phyloP scores from a whole-genome alignment of 805 yeast species.

The Candida sithepensis region DNA sequence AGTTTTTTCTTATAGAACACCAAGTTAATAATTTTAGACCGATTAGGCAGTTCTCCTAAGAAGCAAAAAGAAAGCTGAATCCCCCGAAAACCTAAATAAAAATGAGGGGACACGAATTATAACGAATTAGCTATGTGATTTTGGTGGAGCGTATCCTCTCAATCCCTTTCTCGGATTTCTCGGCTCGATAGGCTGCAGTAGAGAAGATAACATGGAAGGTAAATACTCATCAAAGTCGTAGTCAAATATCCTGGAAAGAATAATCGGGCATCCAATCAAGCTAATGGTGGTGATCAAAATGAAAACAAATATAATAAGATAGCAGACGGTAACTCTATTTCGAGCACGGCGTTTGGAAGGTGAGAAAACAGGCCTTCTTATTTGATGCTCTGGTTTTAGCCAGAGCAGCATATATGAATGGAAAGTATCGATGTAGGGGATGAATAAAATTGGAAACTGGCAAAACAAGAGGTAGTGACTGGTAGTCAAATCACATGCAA shows the following conservation, averaged over 20 bases:
- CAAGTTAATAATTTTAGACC: no score
- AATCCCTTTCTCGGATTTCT: conserved; percentile 35
- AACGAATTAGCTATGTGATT: conserved; percentile 11
- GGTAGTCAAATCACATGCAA: conserved; percentile 59
- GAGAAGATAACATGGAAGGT: conserved; percentile 35
- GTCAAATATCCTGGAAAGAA: conserved; percentile 32
- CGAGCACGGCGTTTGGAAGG: conserved; percentile 37
- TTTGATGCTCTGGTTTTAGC: conserved; percentile 47
- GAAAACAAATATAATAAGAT: conserved; percentile 34
- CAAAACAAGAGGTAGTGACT: conserved; percentile 55
- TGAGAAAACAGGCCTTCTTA: conserved; percentile 44
- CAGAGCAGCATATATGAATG: conserved; percentile 67
- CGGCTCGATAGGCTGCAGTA: conserved; percentile 43
- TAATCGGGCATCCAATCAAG: conserved; percentile 38
- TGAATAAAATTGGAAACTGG: conserved; percentile 57
- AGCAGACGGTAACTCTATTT: conserved; percentile 33
- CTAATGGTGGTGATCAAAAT: conserved; percentile 28
- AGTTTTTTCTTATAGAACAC: not conserved
- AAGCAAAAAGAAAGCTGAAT: not conserved
- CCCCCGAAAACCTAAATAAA: not conserved
- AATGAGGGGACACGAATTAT: not conserved
- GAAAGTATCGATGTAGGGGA: conserved; percentile 63
- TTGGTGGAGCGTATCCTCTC: conserved; percentile 26
- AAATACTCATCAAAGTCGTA: conserved; percentile 38
- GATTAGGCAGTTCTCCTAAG: no score